Conservation (phyloP, 2,329 filamentous ascomycete genomes). For the Talaromyces rugulosus region DNA sequence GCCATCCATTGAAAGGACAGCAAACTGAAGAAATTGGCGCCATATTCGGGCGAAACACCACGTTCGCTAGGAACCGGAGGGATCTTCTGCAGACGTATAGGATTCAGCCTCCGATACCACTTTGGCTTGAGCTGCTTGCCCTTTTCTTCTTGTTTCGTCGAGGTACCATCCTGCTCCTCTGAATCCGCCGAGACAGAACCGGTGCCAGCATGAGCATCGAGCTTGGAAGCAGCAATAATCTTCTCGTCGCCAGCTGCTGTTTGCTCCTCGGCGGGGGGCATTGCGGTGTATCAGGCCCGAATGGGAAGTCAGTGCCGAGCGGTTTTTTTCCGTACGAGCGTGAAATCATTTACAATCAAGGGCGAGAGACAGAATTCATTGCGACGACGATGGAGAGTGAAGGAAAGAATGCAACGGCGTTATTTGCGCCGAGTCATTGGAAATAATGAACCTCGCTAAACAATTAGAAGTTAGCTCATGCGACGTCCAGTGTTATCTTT, state of each 20-base stretch:
- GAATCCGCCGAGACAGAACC: background rate
- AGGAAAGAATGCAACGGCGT: background rate
- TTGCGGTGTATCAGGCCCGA: background rate
- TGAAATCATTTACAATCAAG: background rate
- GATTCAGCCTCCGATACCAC: constrained; percentile 42
- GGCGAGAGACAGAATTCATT: background rate
- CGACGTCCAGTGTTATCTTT: background rate
- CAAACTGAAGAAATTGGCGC: constrained; percentile 68
- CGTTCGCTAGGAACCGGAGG: constrained; percentile 56
- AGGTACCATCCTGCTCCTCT: background rate
- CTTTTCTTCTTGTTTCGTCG: background rate
- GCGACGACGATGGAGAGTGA: background rate
- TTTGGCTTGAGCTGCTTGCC: background rate
- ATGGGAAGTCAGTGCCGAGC: background rate
- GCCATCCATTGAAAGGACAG: constrained; percentile 89
- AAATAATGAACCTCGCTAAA: background rate
- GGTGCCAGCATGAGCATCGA: background rate
- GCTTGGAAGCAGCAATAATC: background rate
- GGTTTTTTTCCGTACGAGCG: background rate
- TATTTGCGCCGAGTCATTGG: background rate
- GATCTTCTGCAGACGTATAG: constrained; percentile 42
- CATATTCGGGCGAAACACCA: constrained; percentile 62
- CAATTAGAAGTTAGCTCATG: background rate
- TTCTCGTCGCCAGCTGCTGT: background rate
- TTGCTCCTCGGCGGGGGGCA: background rate